phyloP scores from a whole-genome alignment of 768 basidiomycete species.

The Xerocomellus chrysenteron region DNA sequence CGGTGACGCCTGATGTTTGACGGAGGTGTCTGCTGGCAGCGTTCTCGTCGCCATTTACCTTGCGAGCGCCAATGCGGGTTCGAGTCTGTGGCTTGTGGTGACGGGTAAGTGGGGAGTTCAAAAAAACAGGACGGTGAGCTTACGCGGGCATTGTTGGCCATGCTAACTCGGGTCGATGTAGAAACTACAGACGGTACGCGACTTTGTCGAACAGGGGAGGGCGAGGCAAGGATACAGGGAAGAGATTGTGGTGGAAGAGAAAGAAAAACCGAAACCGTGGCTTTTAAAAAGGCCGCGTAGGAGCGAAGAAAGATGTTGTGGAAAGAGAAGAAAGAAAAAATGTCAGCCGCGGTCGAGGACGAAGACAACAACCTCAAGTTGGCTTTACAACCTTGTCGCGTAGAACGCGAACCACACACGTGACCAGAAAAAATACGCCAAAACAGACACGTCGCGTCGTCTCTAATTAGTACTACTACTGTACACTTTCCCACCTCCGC shows the following conservation, averaged over 20 bases:
- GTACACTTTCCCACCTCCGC: constrained; percentile 40
- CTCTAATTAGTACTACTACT: neutral
- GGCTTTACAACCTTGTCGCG: constrained; percentile 23
- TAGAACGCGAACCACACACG: constrained; percentile 40
- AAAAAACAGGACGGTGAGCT: constrained; percentile 17
- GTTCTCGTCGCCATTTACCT: constrained; percentile 74
- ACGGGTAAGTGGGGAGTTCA: constrained; percentile 1
- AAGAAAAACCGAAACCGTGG: constrained; percentile 29
- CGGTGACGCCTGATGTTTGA: constrained; percentile 52
- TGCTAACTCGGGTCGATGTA: constrained; percentile 26
- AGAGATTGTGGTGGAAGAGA: constrained; percentile 35
- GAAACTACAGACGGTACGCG: constrained; percentile 22
- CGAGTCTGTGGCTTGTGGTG: constrained; percentile 61
- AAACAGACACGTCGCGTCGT: constrained; percentile 38
- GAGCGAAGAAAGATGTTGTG: constrained; percentile 15
- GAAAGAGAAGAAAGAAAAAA: constrained; percentile 22
- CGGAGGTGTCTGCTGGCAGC: constrained; percentile 66
- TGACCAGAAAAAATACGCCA: constrained; percentile 35
- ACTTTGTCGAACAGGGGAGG: constrained; percentile 10
- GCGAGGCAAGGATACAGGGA: constrained; percentile 16
- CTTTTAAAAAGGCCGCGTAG: constrained; percentile 26
- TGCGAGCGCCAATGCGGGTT: constrained; percentile 59
- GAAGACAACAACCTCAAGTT: constrained; percentile 22
- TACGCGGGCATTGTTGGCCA: constrained; percentile 67
- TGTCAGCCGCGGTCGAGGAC: constrained; percentile 37